These are phyloP conservation scores for Podaxis sp. DNA, from an alignment of 768 basidiomycete species.

Conservation along the genomic window DNA sequence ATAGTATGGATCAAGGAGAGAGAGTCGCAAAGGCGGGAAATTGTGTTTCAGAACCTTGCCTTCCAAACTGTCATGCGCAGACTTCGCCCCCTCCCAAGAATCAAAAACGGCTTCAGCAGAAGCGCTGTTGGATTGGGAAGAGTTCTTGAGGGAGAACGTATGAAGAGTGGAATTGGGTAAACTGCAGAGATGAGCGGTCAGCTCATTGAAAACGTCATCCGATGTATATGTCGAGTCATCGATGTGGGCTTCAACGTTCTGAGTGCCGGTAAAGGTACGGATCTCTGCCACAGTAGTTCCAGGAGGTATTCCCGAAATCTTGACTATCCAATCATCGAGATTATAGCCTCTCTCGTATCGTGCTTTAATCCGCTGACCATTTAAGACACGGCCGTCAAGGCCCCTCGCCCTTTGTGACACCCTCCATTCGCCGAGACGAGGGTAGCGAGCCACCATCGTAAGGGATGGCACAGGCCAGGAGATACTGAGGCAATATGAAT, in stretches of 20 bases:
- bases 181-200: slow-evolving; percentile 11
- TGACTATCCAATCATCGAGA: background rate
- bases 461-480: slow-evolving; percentile 51
- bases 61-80: slow-evolving; percentile 35
- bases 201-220: slow-evolving; percentile 9
- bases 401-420: slow-evolving; percentile 34
- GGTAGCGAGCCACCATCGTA: slow-evolving; percentile 45
- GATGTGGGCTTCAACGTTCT: background rate
- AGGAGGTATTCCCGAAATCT: slow-evolving; percentile 11
- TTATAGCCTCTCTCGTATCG: slow-evolving; percentile 37
- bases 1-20: slow-evolving; percentile 47
- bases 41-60: slow-evolving; percentile 29
- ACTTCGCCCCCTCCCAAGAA: slow-evolving; percentile 47
- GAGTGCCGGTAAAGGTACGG: background rate
- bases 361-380: slow-evolving; percentile 46
- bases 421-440: slow-evolving; percentile 21
- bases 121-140: background rate
- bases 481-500: slow-evolving; percentile 42
- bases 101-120: slow-evolving; percentile 45
- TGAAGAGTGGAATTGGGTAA: slow-evolving; percentile 2
- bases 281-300: slow-evolving; percentile 1
- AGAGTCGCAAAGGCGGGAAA: slow-evolving; percentile 34
- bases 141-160: slow-evolving; percentile 10
- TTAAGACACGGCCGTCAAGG: slow-evolving; percentile 35
- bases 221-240: background rate